A percentile compares a stretch with the other conserved stretches of the same genome.
Conservation (phyloP, 2,329 filamentous ascomycete species). For the Penicillium sp. region DNA sequence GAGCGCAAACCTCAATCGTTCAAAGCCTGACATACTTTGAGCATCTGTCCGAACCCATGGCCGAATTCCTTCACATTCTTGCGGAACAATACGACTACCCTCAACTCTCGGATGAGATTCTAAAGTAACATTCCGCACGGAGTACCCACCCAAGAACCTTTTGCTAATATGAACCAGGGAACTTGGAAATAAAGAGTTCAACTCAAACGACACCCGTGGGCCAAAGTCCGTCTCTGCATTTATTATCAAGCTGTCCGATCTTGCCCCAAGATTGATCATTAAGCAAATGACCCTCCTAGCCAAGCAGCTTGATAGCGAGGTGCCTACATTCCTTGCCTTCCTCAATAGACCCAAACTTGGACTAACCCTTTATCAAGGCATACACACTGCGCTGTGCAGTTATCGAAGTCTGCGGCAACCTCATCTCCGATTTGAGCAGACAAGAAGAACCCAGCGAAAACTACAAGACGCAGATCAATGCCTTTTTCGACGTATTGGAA, state of each 20-base stretch:
- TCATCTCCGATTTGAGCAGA: conserved; percentile 86
- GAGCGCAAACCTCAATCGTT: conserved; percentile 95
- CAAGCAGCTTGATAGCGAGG: conserved; percentile 93
- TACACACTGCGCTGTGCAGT: conserved; percentile 91
- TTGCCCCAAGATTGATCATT: conserved; percentile 87
- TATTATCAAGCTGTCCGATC: conserved; percentile 86
- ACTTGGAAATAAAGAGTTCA: conserved; percentile 96
- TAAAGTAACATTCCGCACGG: conserved; percentile 51
- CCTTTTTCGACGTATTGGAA: conserved; percentile 95
- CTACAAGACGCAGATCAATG: conserved; percentile 90
- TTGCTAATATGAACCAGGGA: conserved; percentile 56
- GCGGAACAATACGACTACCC: conserved; percentile 97
- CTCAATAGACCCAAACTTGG: neutral
- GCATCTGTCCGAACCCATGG: conserved; percentile 98
- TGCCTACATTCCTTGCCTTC: conserved; percentile 37
- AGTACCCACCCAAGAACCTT: neutral
- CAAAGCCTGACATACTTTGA: conserved; percentile 98
- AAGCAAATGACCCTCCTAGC: conserved; percentile 96
- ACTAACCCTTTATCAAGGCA: conserved; percentile 54
- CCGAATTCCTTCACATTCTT: conserved; percentile 93
- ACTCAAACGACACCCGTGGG: conserved; percentile 90
- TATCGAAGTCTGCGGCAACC: conserved; percentile 95
- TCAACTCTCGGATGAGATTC: conserved; percentile 87
- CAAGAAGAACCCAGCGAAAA: conserved; percentile 90
- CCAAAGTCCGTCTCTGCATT: conserved; percentile 96